phyloP scores from a whole-genome alignment of 2,329 filamentous ascomycete species.

The Penicillium olsonii region DNA sequence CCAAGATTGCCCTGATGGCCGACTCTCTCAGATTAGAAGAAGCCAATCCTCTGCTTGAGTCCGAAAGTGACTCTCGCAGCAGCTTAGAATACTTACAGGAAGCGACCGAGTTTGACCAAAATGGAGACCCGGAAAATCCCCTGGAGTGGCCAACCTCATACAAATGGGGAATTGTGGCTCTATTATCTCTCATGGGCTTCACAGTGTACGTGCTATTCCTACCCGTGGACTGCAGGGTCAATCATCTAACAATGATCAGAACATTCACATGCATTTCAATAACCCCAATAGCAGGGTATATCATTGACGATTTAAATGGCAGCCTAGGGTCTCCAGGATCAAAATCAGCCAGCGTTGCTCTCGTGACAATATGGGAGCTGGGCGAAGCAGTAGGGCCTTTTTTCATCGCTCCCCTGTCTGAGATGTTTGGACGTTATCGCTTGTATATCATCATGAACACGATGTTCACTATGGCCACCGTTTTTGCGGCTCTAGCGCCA shows the following conservation, averaged over 20 bases:
- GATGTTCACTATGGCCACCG: constrained; percentile 41
- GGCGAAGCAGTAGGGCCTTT: constrained; percentile 51
- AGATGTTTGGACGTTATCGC: constrained; percentile 44
- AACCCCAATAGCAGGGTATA: not conserved
- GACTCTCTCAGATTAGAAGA: not conserved
- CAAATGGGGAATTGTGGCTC: constrained; percentile 20
- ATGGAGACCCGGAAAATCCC: constrained; percentile 13
- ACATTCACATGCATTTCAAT: not conserved
- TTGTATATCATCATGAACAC: constrained; percentile 16
- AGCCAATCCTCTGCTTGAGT: not conserved
- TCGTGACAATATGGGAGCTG: constrained; percentile 53
- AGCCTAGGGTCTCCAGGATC: constrained; percentile 7
- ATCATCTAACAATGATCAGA: constrained; percentile 5
- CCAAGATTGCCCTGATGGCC: not conserved
- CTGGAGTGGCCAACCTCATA: constrained; percentile 18
- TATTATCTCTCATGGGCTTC: constrained; percentile 14
- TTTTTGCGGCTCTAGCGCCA: constrained; percentile 46
- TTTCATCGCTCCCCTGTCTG: constrained; percentile 48
- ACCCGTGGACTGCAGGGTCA: too few species aligned
- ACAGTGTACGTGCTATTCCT: constrained; percentile 4
- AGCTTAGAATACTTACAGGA: not conserved
- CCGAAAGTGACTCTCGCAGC: not conserved
- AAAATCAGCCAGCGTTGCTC: constrained; percentile 28
- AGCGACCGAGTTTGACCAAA: not conserved
- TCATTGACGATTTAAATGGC: constrained; percentile 2